A percentile compares a stretch with the other conserved stretches of the same genome.
Evolutionary conservation across 345 rosid species (phyloP).

Genomic region (Gossypium herbaceum): DNA sequence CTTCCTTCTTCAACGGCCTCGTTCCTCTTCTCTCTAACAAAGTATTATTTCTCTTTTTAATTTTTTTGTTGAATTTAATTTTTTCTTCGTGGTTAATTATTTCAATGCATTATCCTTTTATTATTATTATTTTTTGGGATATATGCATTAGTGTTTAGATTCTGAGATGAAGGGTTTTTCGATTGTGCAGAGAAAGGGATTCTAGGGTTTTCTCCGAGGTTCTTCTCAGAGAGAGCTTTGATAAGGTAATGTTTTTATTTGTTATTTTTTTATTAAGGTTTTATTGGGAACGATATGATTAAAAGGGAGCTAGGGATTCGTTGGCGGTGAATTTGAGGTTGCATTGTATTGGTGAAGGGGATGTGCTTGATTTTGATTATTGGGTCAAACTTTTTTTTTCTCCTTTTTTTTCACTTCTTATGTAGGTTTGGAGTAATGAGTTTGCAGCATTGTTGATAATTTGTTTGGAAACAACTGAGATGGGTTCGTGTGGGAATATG

Average conservation of each 20-base stretch:
- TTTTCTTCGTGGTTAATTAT: not conserved
- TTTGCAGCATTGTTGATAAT: constrained; percentile 18
- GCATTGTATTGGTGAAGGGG: constrained; percentile 27
- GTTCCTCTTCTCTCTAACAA: constrained; percentile 17
- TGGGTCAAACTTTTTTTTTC: not conserved
- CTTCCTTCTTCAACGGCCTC: constrained; percentile 18
- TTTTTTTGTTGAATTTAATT: not conserved
- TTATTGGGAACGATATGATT: constrained; percentile 4
- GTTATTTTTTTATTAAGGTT: not conserved
- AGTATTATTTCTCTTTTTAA: not conserved
- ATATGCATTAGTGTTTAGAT: constrained; percentile 31
- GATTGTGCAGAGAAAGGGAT: constrained; percentile 29
- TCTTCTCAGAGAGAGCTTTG: not conserved
- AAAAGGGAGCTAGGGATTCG: constrained; percentile 19
- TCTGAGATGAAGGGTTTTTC: constrained; percentile 20
- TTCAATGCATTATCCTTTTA: not conserved
- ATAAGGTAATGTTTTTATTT: constrained; percentile 12
- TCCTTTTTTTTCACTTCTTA: not conserved
- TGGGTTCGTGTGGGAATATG: constrained; percentile 34
- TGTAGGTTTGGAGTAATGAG: constrained; percentile 9
- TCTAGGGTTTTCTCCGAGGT: constrained; percentile 32
- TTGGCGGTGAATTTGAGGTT: constrained; percentile 29
- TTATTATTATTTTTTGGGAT: not conserved
- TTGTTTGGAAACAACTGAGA: constrained; percentile 11
- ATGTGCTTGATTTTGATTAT: constrained; percentile 18